A percentile compares a stretch with the other conserved stretches of the same genome.
Evolutionary conservation across 768 basidiomycete genomes (phyloP).

Genomic region (Boletus rubescentipes): DNA sequence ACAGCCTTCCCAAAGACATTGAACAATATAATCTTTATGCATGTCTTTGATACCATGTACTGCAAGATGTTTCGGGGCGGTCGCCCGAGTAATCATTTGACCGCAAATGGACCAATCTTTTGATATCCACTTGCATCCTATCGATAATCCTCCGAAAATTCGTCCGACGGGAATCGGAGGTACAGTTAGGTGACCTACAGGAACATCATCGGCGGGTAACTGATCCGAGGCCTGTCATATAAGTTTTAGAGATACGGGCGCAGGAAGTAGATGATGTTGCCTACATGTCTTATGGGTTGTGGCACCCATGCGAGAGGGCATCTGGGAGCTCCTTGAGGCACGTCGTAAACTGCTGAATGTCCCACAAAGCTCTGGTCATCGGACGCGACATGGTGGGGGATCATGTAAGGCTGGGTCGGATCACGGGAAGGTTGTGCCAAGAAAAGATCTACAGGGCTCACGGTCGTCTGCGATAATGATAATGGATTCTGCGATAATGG

Average conservation of each 20-base stretch:
- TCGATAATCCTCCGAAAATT: neutral
- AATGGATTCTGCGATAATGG: neutral
- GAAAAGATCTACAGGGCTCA: neutral
- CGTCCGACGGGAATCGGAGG: neutral
- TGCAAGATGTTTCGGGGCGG: constrained; percentile 10
- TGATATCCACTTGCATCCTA: neutral
- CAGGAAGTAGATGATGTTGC: neutral
- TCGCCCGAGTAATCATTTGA: neutral
- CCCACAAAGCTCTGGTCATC: neutral
- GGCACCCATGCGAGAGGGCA: neutral
- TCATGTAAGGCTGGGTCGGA: neutral
- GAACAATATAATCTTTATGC: neutral
- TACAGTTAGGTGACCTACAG: neutral
- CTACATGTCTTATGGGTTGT: constrained; percentile 3
- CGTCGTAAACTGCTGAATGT: neutral
- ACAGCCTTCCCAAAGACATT: constrained; percentile 15
- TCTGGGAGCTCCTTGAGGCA: neutral
- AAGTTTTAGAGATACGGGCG: neutral
- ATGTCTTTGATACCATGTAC: constrained; percentile 10
- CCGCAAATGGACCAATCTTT: neutral
- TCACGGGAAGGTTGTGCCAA: neutral
- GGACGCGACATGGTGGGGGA: no score
- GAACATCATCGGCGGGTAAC: neutral
- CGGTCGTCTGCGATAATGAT: neutral
- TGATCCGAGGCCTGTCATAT: neutral